phyloP scores from a whole-genome alignment of 495 filamentous ascomycete species.

The Cladorrhinum samala region DNA sequence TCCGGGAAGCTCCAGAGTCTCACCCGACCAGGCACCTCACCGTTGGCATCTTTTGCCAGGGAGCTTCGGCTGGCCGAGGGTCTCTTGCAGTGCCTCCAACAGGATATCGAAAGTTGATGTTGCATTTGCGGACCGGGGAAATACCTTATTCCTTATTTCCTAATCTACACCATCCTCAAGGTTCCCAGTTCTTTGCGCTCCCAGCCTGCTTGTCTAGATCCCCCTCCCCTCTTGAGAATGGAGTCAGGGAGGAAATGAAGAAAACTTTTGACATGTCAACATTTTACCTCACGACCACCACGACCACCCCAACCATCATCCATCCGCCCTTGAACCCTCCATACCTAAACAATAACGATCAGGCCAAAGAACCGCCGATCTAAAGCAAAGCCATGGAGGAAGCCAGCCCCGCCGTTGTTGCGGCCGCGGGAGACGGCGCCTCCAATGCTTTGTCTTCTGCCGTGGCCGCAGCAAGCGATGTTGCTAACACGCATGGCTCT shows the following conservation, averaged over 20 bases:
- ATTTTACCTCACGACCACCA: neutral
- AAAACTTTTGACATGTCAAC: neutral
- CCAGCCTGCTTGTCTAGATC: too few species aligned
- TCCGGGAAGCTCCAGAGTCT: neutral
- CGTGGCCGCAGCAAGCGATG: conserved; percentile 32
- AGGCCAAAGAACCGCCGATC: too few species aligned
- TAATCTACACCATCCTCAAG: too few species aligned
- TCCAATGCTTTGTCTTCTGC: conserved; percentile 26
- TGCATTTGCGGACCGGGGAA: too few species aligned
- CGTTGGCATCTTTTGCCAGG: neutral
- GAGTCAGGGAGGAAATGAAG: conserved; percentile 1
- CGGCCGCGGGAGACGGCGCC: conserved; percentile 3
- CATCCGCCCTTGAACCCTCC: neutral
- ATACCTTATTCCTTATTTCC: too few species aligned
- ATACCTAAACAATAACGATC: neutral
- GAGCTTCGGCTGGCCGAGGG: conserved; percentile 7
- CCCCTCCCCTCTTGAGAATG: conserved; percentile 4
- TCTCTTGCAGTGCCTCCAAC: neutral
- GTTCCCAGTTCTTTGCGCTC: too few species aligned
- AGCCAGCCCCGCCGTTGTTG: conserved; percentile 7
- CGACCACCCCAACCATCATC: neutral
- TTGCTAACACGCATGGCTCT: conserved; percentile 30
- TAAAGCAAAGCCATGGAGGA: conserved; percentile 10
- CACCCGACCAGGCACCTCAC: too few species aligned
- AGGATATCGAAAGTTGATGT: neutral